Percentiles rank a stretch among this genome's conserved stretches.
phyloP scores from a whole-genome alignment of 176 grass and related monocot genomes.

The Oryza brachyantha region DNA sequence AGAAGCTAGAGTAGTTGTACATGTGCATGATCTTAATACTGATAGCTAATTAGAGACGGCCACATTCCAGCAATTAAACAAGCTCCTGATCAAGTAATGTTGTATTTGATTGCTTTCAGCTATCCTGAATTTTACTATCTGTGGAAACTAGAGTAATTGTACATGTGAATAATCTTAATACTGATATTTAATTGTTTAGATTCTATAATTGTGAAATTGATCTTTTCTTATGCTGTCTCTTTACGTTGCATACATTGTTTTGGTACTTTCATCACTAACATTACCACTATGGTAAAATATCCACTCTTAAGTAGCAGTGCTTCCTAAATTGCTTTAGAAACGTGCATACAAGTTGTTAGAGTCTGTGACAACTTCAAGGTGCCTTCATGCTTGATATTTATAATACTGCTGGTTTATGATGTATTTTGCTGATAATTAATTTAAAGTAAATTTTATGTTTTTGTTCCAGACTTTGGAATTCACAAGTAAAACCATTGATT shows the following conservation, averaged over 20 bases:
- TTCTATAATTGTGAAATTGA: neutral
- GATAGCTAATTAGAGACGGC: slow-evolving; percentile 78
- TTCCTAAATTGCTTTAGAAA: too few species aligned
- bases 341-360: too few species aligned
- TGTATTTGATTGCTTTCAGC: neutral
- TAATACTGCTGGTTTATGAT: neutral
- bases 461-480: slow-evolving; percentile 64
- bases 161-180: neutral
- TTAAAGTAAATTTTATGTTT: neutral
- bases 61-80: slow-evolving; percentile 60
- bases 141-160: neutral
- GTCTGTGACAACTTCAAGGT: neutral
- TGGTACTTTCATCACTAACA: too few species aligned
- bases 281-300: too few species aligned
- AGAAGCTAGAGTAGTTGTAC: neutral
- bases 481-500: slow-evolving; percentile 57
- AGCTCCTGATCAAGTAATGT: slow-evolving; percentile 71
- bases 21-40: neutral
- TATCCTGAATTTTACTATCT: neutral
- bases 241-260: too few species aligned
- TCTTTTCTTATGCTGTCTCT: neutral
- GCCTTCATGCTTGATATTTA: neutral
- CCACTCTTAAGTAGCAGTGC: too few species aligned
- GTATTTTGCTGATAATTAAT: neutral
- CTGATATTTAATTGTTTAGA: neutral